A percentile compares a stretch with the other conserved stretches of the same genome.
Conservation (phyloP, 306 rosid genomes). For the Neltuma alba region DNA sequence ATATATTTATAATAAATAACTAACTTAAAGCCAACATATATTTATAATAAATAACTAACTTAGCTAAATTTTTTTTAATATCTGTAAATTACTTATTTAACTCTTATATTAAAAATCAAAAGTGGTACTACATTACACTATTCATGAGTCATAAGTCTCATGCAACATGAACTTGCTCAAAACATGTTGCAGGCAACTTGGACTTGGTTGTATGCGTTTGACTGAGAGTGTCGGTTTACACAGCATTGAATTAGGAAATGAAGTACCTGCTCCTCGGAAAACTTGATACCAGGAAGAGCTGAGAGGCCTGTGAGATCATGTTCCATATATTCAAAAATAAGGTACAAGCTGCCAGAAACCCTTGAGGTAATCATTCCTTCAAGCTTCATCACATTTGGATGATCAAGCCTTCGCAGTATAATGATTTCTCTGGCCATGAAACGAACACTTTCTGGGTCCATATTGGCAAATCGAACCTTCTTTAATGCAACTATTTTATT, state of each 20-base stretch:
- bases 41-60: too few relatives aligned
- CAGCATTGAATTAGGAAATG: background rate
- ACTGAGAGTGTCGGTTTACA: background rate
- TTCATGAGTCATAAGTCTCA: too few relatives aligned
- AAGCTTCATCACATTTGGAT: conserved; percentile 93
- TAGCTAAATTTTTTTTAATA: too few relatives aligned
- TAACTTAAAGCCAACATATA: too few relatives aligned
- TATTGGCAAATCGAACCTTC: conserved; percentile 82
- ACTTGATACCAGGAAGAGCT: conserved; percentile 56
- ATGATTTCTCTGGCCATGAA: conserved; percentile 88
- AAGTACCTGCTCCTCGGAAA: conserved; percentile 76
- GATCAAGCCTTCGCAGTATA: conserved; percentile 74
- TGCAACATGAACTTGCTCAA: too few relatives aligned
- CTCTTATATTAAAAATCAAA: too few relatives aligned
- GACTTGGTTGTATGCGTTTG: too few relatives aligned
- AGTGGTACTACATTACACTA: too few relatives aligned
- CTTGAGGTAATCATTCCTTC: conserved; percentile 84
- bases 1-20: too few relatives aligned
- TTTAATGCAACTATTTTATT: conserved; percentile 78
- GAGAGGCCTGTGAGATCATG: conserved; percentile 87
- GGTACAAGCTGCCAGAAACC: conserved; percentile 84
- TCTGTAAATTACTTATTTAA: too few relatives aligned
- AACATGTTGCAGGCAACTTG: too few relatives aligned
- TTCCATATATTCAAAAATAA: conserved; percentile 88
- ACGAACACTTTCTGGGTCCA: conserved; percentile 91